Evolutionary conservation across 2,329 filamentous ascomycete species (phyloP).

Genomic region (Calcarisporium arbuscula): DNA sequence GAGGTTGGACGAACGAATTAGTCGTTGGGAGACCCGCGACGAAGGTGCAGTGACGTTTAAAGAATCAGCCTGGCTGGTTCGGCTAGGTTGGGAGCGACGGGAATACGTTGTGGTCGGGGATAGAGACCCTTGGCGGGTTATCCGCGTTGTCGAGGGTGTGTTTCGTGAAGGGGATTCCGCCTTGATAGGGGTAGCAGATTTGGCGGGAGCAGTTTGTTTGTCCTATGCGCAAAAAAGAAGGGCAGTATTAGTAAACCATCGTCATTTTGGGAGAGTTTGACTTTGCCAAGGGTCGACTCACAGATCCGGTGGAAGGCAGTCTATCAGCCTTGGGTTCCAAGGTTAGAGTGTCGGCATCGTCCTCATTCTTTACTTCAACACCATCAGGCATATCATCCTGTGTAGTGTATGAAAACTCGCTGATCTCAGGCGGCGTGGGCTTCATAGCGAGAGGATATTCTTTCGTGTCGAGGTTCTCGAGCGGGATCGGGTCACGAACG

Average conservation of each 20-base stretch:
- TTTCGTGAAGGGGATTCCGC: conserved; percentile 18
- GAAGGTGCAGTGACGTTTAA: conserved; percentile 16
- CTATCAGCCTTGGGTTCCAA: too few relatives aligned
- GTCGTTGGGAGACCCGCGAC: conserved; percentile 17
- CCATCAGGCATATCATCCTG: too few relatives aligned
- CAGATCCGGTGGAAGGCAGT: too few relatives aligned
- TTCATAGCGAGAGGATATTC: conserved; percentile 82
- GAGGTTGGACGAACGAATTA: conserved; percentile 19
- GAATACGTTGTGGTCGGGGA: conserved; percentile 27
- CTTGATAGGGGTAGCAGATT: conserved; percentile 18
- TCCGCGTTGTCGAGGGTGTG: conserved; percentile 18
- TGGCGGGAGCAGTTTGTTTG: conserved; percentile 14
- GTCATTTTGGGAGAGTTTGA: conserved; percentile 57
- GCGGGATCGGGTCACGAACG: conserved; percentile 64
- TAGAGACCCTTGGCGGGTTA: conserved; percentile 22
- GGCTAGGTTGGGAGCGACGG: conserved; percentile 22
- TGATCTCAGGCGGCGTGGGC: conserved; percentile 73
- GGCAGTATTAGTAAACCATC: too few relatives aligned
- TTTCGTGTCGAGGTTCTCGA: conserved; percentile 72
- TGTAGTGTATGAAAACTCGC: conserved; percentile 66
- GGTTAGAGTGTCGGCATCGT: too few relatives aligned
- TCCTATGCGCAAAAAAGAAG: too few relatives aligned
- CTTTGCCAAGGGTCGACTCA: too few relatives aligned
- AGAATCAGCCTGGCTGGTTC: conserved; percentile 23
- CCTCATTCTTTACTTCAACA: too few relatives aligned